phyloP scores from a whole-genome alignment of 345 rosid species.

The Mercurialis annua region DNA sequence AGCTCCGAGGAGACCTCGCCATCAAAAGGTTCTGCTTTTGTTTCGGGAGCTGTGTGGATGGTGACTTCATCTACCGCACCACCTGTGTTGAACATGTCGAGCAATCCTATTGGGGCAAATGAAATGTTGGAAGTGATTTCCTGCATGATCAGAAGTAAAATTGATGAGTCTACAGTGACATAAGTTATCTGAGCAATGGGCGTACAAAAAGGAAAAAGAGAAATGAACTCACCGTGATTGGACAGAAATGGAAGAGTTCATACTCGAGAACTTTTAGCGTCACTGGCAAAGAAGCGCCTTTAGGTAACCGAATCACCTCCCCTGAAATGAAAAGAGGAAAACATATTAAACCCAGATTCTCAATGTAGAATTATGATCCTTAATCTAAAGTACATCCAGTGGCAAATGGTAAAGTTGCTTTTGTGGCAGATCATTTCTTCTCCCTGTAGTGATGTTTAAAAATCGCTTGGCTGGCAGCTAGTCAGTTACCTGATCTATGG shows the following conservation, averaged over 20 bases:
- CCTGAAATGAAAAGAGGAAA: conserved; percentile 41
- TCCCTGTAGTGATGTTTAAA: background rate
- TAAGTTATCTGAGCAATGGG: background rate
- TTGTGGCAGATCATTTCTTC: background rate
- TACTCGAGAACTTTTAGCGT: conserved; percentile 82
- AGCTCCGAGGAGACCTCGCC: conserved; percentile 50
- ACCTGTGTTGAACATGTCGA: conserved; percentile 82
- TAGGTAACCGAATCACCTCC: conserved; percentile 66
- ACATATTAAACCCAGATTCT: background rate
- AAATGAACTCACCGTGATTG: conserved; percentile 49
- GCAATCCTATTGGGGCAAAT: conserved; percentile 82
- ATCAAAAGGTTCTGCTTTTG: conserved; percentile 41
- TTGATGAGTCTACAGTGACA: conserved; percentile 12
- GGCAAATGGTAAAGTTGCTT: no score
- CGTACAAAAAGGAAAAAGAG: background rate
- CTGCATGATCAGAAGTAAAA: conserved; percentile 30
- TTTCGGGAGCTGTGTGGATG: conserved; percentile 32
- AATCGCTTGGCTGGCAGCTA: background rate
- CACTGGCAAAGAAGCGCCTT: conserved; percentile 72
- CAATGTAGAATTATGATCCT: background rate
- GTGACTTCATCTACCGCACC: conserved; percentile 68
- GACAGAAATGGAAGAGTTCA: conserved; percentile 85
- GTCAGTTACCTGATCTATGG: conserved; percentile 62
- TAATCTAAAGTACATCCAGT: background rate
- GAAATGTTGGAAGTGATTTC: conserved; percentile 54